Conservation (phyloP, 192 early-diverging fungal species). For the Linnemannia elongata region DNA sequence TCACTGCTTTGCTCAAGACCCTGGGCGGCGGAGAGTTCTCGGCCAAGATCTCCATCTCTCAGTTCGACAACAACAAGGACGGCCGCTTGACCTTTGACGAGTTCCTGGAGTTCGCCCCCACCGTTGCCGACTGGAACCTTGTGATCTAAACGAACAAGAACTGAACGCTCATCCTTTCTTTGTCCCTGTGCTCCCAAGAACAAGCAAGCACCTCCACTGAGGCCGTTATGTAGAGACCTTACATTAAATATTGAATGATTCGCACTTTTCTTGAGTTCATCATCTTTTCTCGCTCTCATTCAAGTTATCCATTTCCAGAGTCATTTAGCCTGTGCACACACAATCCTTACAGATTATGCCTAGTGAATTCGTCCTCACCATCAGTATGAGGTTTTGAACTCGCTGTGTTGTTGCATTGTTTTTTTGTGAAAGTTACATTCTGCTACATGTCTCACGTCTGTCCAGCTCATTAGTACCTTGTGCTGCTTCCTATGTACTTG, state of each 20-base stretch:
- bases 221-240: background rate
- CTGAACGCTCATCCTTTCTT: background rate
- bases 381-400: too few relatives aligned
- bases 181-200: background rate
- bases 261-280: too few relatives aligned
- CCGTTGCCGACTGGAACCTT: conserved; percentile 20
- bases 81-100: conserved; percentile 29
- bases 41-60: conserved; percentile 2
- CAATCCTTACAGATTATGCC: too few relatives aligned
- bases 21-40: conserved; percentile 23
- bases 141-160: background rate
- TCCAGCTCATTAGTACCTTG: too few relatives aligned
- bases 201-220: background rate
- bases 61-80: conserved; percentile 24
- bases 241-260: conserved; percentile 5
- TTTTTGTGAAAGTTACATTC: too few relatives aligned
- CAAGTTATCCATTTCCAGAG: too few relatives aligned
- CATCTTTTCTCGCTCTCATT: too few relatives aligned
- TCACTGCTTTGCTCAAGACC: conserved; percentile 23
- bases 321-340: too few relatives aligned
- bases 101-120: conserved; percentile 27
- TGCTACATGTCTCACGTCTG: too few relatives aligned
- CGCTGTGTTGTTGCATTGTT: too few relatives aligned
- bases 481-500: too few relatives aligned
- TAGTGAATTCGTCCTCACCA: too few relatives aligned